A percentile compares a stretch with the other conserved stretches of the same genome.
Conservation (phyloP, 1,284 basidiomycete genomes). For the Ceratobasidium sp. region DNA sequence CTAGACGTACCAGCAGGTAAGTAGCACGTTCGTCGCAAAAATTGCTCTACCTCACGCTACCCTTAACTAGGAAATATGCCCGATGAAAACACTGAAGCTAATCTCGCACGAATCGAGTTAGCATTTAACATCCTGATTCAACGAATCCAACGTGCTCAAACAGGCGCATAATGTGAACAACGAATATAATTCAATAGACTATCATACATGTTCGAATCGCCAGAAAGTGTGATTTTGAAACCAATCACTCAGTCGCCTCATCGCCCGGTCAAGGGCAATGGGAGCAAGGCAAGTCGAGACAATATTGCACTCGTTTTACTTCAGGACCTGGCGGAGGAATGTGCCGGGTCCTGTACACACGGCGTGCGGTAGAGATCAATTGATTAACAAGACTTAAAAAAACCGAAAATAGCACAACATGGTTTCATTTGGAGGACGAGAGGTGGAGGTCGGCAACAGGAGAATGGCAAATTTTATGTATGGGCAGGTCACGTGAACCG, state of each 20-base stretch:
- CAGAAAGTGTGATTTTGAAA: constrained; percentile 9
- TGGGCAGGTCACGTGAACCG: constrained; percentile 16
- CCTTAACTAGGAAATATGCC: constrained; percentile 73
- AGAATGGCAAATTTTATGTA: too few species aligned
- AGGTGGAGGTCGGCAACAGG: constrained; percentile 16
- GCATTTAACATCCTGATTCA: constrained; percentile 49
- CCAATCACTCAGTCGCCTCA: constrained; percentile 33
- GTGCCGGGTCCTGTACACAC: constrained; percentile 44
- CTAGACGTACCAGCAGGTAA: constrained; percentile 72
- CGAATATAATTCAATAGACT: constrained; percentile 26
- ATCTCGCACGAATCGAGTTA: constrained; percentile 56
- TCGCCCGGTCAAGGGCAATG: constrained; percentile 34
- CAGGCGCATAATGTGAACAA: too few species aligned
- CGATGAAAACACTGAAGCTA: constrained; percentile 76
- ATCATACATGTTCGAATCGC: constrained; percentile 42
- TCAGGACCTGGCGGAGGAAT: constrained; percentile 39
- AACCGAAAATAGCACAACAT: background rate
- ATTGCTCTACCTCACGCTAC: background rate
- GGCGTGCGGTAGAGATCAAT: constrained; percentile 21
- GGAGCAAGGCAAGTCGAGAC: constrained; percentile 39
- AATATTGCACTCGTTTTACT: constrained; percentile 46
- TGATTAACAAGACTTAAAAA: background rate
- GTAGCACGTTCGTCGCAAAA: constrained; percentile 39
- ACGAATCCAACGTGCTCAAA: constrained; percentile 40
- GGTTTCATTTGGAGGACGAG: too few species aligned